phyloP scores from a whole-genome alignment of 148 eudicot genomes.

The Mesembryanthemum crystallinum region DNA sequence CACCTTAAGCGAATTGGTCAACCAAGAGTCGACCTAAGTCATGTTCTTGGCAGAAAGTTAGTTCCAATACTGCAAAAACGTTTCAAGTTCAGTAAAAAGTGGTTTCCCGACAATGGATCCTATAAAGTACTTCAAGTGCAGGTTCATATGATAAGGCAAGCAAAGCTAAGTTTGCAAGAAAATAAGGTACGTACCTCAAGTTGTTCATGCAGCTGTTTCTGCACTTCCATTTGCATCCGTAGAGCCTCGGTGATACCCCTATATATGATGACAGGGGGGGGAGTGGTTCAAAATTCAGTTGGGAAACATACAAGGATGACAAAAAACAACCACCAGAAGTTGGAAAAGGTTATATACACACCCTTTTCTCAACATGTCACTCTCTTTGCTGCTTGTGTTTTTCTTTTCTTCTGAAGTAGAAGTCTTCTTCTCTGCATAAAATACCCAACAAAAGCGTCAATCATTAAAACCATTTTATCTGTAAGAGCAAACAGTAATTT shows the following conservation, averaged over 20 bases:
- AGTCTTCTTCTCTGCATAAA: slow-evolving; percentile 26
- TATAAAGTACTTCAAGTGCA: too few species aligned
- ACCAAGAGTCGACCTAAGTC: too few species aligned
- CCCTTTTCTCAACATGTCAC: slow-evolving; percentile 32
- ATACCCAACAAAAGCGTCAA: neutral
- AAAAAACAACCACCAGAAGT: slow-evolving; percentile 1
- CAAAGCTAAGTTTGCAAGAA: neutral
- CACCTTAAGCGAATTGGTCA: too few species aligned
- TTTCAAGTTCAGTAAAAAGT: too few species aligned
- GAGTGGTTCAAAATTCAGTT: neutral
- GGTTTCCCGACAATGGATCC: too few species aligned
- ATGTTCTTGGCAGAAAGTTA: too few species aligned
- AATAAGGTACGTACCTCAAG: slow-evolving; percentile 33
- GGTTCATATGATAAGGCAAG: too few species aligned
- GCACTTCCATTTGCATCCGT: slow-evolving; percentile 45
- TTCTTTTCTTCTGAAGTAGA: slow-evolving; percentile 32
- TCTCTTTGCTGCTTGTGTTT: slow-evolving; percentile 20
- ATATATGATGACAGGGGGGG: too few species aligned
- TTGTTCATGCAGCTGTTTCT: slow-evolving; percentile 47
- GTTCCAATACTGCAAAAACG: too few species aligned
- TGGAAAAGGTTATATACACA: slow-evolving; percentile 5
- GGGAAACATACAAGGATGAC: neutral
- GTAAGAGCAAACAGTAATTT: too few species aligned
- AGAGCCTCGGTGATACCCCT: slow-evolving; percentile 40
- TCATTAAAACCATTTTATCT: neutral